Percentiles rank a stretch among this genome's conserved stretches.
Evolutionary conservation across 768 basidiomycete genomes (phyloP).

Genomic region (Trametes punicea): DNA sequence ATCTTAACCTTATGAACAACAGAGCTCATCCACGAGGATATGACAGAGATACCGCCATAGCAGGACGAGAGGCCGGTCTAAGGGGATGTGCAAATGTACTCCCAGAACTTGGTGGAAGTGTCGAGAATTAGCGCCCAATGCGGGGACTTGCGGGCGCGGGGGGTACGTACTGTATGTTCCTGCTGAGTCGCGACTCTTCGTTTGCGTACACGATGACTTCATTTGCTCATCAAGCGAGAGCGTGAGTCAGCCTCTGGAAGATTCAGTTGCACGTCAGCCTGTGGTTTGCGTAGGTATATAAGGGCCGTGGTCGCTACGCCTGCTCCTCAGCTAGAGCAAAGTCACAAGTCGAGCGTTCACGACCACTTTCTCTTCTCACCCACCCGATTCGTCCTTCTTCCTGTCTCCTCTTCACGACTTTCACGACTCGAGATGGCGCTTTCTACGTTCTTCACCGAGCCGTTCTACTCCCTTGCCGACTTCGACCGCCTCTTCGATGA

Average conservation of each 20-base stretch:
- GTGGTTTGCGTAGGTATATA: neutral
- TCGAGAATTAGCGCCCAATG: neutral
- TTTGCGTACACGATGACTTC: conserved; percentile 1
- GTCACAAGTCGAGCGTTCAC: conserved; percentile 16
- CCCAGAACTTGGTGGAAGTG: neutral
- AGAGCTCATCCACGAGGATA: too few relatives aligned
- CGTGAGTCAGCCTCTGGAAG: neutral
- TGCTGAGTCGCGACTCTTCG: neutral
- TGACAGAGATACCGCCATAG: too few relatives aligned
- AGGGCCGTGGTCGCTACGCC: neutral
- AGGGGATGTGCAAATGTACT: too few relatives aligned
- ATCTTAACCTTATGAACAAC: too few relatives aligned
- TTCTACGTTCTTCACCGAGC: conserved; percentile 40
- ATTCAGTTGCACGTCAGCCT: neutral
- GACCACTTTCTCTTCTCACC: conserved; percentile 13
- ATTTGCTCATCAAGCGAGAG: neutral
- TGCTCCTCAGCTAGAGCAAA: conserved; percentile 15
- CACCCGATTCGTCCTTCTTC: neutral
- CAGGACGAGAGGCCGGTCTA: too few relatives aligned
- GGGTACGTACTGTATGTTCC: too few relatives aligned
- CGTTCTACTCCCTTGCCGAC: conserved; percentile 37
- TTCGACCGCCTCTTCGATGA: conserved; percentile 46
- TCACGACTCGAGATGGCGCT: conserved; percentile 31
- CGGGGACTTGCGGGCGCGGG: too few relatives aligned
- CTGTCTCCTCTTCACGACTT: conserved; percentile 12